Percentiles rank a stretch among this genome's conserved stretches.
These are phyloP conservation scores for Candida methanosorbosa DNA, from an alignment of 805 yeast genomes.

Conservation along the genomic window DNA sequence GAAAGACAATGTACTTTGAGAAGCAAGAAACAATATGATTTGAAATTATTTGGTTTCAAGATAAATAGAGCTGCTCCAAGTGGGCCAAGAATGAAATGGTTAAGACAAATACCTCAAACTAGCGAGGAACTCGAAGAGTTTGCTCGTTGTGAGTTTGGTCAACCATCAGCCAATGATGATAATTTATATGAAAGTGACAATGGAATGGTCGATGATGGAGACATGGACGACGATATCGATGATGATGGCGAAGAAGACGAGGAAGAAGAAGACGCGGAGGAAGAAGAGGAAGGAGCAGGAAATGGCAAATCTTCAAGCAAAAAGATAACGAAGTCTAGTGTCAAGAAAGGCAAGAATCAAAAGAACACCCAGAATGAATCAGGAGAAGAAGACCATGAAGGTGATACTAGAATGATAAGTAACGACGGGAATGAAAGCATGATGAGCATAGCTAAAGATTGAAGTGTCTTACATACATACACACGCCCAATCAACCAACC, in stretches of 20 bases:
- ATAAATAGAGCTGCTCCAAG: slow-evolving; percentile 63
- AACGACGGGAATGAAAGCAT: slow-evolving; percentile 23
- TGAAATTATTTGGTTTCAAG: slow-evolving; percentile 82
- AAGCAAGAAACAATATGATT: slow-evolving; percentile 50
- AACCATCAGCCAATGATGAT: slow-evolving; percentile 34
- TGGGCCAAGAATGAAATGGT: slow-evolving; percentile 97
- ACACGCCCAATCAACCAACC: too few species aligned
- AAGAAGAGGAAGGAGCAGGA: slow-evolving; percentile 7
- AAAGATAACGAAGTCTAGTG: slow-evolving; percentile 1
- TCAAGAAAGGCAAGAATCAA: slow-evolving; percentile 3
- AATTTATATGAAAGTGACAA: slow-evolving; percentile 20
- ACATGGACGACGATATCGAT: slow-evolving; percentile 11
- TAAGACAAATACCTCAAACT: slow-evolving; percentile 66
- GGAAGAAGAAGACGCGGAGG: slow-evolving; percentile 5
- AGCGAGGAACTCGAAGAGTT: slow-evolving; percentile 55
- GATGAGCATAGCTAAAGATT: slow-evolving; percentile 24
- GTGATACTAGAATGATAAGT: slow-evolving; percentile 11
- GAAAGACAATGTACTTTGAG: slow-evolving; percentile 65
- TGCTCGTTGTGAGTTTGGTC: slow-evolving; percentile 52
- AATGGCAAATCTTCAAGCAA: neutral
- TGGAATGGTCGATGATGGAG: slow-evolving; percentile 17
- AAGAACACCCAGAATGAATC: slow-evolving; percentile 1
- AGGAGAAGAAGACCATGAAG: slow-evolving; percentile 3
- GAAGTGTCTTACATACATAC: too few species aligned
- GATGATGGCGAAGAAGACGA: slow-evolving; percentile 10